Percentiles rank a stretch among this genome's conserved stretches.
Conservation (phyloP, 1,284 basidiomycete species). For the Moesziomyces aphidis region DNA sequence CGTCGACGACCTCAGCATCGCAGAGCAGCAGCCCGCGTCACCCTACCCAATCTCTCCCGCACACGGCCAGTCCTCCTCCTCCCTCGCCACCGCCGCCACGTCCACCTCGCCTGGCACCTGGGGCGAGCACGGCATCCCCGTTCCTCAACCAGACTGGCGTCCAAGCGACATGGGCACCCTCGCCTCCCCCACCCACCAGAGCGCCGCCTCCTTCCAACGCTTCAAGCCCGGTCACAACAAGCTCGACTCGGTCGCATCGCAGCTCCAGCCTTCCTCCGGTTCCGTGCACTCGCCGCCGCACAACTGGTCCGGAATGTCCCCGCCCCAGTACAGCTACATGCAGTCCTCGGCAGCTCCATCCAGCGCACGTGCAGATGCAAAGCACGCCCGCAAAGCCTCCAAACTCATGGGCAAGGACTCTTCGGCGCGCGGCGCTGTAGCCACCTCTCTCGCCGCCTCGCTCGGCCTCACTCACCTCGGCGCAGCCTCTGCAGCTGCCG, state of each 20-base stretch:
- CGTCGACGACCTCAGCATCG: slow-evolving; percentile 56
- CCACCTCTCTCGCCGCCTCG: slow-evolving; percentile 26
- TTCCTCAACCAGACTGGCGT: slow-evolving; percentile 37
- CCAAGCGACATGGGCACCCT: slow-evolving; percentile 56
- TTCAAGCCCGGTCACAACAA: slow-evolving; percentile 28
- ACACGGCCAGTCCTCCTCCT: slow-evolving; percentile 36
- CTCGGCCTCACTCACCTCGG: slow-evolving; percentile 32
- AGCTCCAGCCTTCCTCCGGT: slow-evolving; percentile 25
- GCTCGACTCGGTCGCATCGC: slow-evolving; percentile 26
- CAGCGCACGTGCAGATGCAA: slow-evolving; percentile 3
- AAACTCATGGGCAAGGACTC: slow-evolving; percentile 41
- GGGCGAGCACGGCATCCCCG: slow-evolving; percentile 54
- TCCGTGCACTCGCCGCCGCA: slow-evolving; percentile 23
- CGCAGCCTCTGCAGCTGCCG: slow-evolving; percentile 4
- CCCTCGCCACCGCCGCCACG: slow-evolving; percentile 14
- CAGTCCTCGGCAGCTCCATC: slow-evolving; percentile 14
- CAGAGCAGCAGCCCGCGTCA: slow-evolving; percentile 26
- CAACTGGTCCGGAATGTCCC: slow-evolving; percentile 42
- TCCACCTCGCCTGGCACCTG: slow-evolving; percentile 38
- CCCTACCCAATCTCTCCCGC: slow-evolving; percentile 26
- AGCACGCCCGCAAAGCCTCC: slow-evolving; percentile 47
- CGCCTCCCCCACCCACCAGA: slow-evolving; percentile 30
- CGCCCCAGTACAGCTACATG: slow-evolving; percentile 26
- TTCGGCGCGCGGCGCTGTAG: slow-evolving; percentile 26
- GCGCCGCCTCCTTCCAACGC: slow-evolving; percentile 19